phyloP scores from a whole-genome alignment of 139 green algal genomes.

The Chlorella sp. region DNA sequence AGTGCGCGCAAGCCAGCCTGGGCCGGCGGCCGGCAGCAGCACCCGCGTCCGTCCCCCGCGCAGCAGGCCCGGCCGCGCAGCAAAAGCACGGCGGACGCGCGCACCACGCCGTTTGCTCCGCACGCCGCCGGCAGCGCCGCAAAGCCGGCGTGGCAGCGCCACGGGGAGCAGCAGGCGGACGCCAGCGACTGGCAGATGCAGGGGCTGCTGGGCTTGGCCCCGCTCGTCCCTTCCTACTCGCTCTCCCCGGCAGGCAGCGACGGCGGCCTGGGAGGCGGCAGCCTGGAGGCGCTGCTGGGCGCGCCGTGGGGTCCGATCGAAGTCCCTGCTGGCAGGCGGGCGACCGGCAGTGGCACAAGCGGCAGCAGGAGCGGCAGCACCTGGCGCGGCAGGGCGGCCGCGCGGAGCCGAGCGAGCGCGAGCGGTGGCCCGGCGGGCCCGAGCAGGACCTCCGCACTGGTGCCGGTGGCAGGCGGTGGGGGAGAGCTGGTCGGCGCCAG shows the following conservation, averaged over 20 bases:
- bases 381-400: neutral
- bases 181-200: no score
- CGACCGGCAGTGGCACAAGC: no score
- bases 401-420: neutral
- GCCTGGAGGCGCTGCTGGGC: neutral
- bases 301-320: no score
- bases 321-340: no score
- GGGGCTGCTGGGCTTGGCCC: no score
- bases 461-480: neutral
- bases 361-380: neutral
- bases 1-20: neutral
- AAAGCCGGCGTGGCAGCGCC: neutral
- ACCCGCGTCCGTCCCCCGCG: neutral
- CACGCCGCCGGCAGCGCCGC: neutral
- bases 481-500: neutral
- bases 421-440: neutral
- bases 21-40: neutral
- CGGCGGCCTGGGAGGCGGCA: neutral
- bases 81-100: neutral
- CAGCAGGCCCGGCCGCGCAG: neutral
- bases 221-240: no score
- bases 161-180: slow-evolving; percentile 4
- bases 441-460: neutral
- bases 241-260: no score
- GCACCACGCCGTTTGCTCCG: slow-evolving; percentile 27